Evolutionary conservation across 2,329 filamentous ascomycete genomes (phyloP).

Genomic region (Neurospora sp.): DNA sequence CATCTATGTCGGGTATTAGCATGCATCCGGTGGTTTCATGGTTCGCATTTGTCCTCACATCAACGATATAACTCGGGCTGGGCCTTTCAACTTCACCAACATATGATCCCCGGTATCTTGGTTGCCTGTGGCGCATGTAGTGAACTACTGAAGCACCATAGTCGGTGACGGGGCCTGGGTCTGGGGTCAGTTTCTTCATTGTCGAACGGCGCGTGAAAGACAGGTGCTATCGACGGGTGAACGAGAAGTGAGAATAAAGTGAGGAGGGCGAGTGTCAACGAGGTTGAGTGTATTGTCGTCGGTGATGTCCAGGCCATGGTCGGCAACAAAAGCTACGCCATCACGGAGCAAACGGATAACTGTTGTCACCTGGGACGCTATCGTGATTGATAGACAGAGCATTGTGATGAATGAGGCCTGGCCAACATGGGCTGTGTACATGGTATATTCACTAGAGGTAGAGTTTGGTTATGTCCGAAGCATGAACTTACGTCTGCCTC

Average conservation of each 20-base stretch:
- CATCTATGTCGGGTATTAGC: slow-evolving; percentile 48
- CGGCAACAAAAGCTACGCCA: not conserved
- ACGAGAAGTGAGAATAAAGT: not conserved
- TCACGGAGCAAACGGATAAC: not conserved
- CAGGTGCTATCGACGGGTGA: not conserved
- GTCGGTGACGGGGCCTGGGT: slow-evolving; percentile 75
- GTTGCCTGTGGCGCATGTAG: slow-evolving; percentile 78
- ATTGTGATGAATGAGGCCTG: not conserved
- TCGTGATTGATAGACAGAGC: not conserved
- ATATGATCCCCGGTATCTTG: slow-evolving; percentile 63
- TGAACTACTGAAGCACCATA: slow-evolving; percentile 84
- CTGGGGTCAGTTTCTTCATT: slow-evolving; percentile 5
- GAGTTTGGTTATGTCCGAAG: not conserved
- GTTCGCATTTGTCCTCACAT: slow-evolving; percentile 46
- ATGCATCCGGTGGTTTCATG: not conserved
- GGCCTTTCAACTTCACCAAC: slow-evolving; percentile 73
- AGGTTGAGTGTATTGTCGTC: not conserved
- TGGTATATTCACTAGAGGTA: not conserved
- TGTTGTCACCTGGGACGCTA: not conserved
- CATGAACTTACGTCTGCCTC: slow-evolving; percentile 18
- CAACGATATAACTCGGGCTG: slow-evolving; percentile 79
- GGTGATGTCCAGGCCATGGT: not conserved
- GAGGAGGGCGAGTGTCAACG: not conserved
- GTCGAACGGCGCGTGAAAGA: not conserved
- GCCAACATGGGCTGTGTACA: not conserved